Evolutionary conservation across 2,329 filamentous ascomycete genomes (phyloP).

Genomic region (Ramularia collo-cygni): DNA sequence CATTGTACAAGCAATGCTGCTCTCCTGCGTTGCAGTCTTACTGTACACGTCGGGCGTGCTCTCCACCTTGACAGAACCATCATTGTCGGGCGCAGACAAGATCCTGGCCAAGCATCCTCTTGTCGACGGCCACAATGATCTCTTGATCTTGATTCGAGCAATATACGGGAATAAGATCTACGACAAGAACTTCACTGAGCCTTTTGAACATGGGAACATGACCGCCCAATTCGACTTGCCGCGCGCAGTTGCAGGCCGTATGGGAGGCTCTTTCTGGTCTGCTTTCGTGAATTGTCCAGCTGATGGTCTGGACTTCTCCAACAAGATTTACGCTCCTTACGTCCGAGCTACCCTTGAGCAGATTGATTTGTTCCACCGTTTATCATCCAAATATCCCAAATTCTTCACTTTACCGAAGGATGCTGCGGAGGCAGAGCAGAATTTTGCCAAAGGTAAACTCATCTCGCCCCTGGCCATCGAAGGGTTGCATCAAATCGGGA

Average conservation of each 20-base stretch:
- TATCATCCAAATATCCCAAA: slow-evolving; percentile 57
- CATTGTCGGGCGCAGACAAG: slow-evolving; percentile 17
- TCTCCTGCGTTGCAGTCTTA: too few relatives aligned
- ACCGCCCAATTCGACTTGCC: slow-evolving; percentile 70
- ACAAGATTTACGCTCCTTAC: slow-evolving; percentile 61
- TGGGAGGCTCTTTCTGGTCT: slow-evolving; percentile 90
- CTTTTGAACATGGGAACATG: slow-evolving; percentile 66
- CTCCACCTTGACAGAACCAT: slow-evolving; percentile 1
- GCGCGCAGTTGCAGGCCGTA: slow-evolving; percentile 61
- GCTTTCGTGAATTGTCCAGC: slow-evolving; percentile 72
- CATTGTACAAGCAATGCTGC: too few relatives aligned
- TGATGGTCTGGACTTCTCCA: slow-evolving; percentile 65
- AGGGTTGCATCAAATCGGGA: slow-evolving; percentile 89
- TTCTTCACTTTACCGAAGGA: slow-evolving; percentile 61
- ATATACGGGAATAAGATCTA: slow-evolving; percentile 73
- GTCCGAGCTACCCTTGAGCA: slow-evolving; percentile 65
- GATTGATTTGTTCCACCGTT: slow-evolving; percentile 63
- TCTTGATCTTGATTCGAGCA: slow-evolving; percentile 65
- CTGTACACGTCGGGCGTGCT: too few relatives aligned
- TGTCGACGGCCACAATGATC: slow-evolving; percentile 78
- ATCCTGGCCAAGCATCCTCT: slow-evolving; percentile 24
- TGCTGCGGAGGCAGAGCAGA: slow-evolving; percentile 54
- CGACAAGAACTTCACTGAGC: slow-evolving; percentile 55
- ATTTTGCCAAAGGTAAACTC: slow-evolving; percentile 45
- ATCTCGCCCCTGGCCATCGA: slow-evolving; percentile 77